Evolutionary conservation across 495 filamentous ascomycete species (phyloP), one percentile per base, ranked within the genome.

Genomic region (Penicillium silybi): DNA sequence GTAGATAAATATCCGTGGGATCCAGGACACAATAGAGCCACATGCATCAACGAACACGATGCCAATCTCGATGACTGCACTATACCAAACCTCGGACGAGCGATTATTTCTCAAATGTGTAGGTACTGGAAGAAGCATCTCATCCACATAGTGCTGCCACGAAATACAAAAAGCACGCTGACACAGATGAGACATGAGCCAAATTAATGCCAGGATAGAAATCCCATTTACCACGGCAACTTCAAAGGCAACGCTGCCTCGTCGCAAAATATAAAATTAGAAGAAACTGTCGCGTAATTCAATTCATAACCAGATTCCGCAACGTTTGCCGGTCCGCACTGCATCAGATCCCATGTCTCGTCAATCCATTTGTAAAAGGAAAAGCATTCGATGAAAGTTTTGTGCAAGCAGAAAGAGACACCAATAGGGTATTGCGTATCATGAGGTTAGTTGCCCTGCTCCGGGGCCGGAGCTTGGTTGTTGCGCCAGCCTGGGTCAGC

Each of bases 401-500:
- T 46, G 44, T 46, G 48, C 41, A 45, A 34, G 40, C 43, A 41
- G 22, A 46, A 50, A 41, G 35, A 50, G 29, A 58, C 25, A 44
- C 39, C 35, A 49, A 53, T 46, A 55, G 53, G 55, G 52, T 53
- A 56, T 56, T 18, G n/a, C 41, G 29, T 38, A 25, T 29, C 29
- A 26, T 15, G 22, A 49, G 40, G 16, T 44, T 62, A 60, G 40
- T 63, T 53, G 46, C 57, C 63, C 39, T 32, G 29, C 29, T 66
- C 63, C 20, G 60, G 57, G n/a, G 44, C 57, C 4, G 54, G 62
- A 25, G 53, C 42, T 34, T 62, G 54, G 54, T 63, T 60, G 55
- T 58, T 58, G 34, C 70, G 68, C 66, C 66, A 73, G 53, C 59
- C 67, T 70, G 40, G 38, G 11, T 29, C 10, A 22, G 1, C 13